These are phyloP conservation scores for Cercospora nicotianae DNA, from an alignment of 2,329 filamentous ascomycete genomes.

Conservation along the genomic window DNA sequence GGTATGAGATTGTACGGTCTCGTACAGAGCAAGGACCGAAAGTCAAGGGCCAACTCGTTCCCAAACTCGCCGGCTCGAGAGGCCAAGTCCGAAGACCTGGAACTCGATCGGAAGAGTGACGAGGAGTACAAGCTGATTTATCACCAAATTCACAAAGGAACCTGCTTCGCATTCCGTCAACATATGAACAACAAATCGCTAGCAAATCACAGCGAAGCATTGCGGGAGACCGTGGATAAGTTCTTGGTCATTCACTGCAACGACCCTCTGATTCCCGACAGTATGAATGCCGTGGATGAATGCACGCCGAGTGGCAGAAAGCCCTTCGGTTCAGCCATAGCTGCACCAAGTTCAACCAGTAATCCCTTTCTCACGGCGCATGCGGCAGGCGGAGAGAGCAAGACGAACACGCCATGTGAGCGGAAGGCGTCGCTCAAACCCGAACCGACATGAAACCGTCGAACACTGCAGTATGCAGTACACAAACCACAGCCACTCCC, in stretches of 20 bases:
- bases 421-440: not conserved
- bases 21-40: conserved; percentile 44
- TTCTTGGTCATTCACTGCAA: conserved; percentile 49
- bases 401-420: conserved; percentile 23
- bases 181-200: conserved; percentile 43
- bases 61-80: conserved; percentile 24
- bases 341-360: conserved; percentile 3
- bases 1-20: conserved; percentile 55
- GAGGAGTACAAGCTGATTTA: conserved; percentile 56
- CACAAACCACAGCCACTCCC: not conserved
- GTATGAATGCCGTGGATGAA: conserved; percentile 21
- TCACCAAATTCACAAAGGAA: conserved; percentile 53
- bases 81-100: conserved; percentile 21
- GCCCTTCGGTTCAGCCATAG: conserved; percentile 28
- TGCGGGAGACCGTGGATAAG: conserved; percentile 51
- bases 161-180: conserved; percentile 49
- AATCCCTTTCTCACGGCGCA: conserved; percentile 24
- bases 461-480: not conserved
- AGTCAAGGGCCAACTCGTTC: conserved; percentile 27
- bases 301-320: conserved; percentile 37
- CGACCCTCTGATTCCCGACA: conserved; percentile 42
- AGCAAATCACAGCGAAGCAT: conserved; percentile 43
- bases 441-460: not conserved
- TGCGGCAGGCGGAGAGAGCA: conserved; percentile 10
- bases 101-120: conserved; percentile 40